These are phyloP conservation scores for Neurospora intermedia DNA, from an alignment of 495 filamentous ascomycete genomes.

Conservation along the genomic window DNA sequence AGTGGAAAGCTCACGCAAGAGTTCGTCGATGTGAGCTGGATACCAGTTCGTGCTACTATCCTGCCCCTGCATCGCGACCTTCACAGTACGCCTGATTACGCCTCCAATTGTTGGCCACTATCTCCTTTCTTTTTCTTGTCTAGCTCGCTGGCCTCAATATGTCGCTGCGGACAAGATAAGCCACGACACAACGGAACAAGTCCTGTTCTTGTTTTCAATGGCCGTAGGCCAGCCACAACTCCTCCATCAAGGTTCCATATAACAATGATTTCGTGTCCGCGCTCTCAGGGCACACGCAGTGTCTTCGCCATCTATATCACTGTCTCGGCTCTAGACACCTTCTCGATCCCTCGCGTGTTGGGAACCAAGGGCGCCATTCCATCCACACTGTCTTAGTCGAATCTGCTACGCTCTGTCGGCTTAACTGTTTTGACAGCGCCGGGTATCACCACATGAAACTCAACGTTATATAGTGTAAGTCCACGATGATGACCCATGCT, in stretches of 20 bases:
- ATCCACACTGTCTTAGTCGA: slow-evolving; percentile 5
- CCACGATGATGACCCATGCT: background rate
- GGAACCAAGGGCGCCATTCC: slow-evolving; percentile 1
- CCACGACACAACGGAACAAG: background rate
- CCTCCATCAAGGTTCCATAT: background rate
- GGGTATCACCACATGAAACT: slow-evolving; percentile 8
- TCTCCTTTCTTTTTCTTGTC: background rate
- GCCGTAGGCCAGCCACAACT: background rate
- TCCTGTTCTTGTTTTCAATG: background rate
- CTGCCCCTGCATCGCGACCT: background rate
- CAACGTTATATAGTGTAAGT: background rate
- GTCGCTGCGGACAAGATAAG: background rate
- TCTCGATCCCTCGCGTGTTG: background rate
- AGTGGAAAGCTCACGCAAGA: background rate
- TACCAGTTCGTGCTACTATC: background rate
- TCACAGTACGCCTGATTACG: background rate
- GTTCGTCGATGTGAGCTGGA: background rate
- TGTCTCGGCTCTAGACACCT: slow-evolving; percentile 7
- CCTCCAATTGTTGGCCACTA: background rate
- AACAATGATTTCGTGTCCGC: background rate
- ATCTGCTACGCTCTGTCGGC: background rate
- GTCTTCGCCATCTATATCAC: slow-evolving; percentile 12
- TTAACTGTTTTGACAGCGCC: slow-evolving; percentile 5
- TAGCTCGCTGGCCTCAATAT: background rate
- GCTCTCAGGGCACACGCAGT: background rate